phyloP scores from a whole-genome alignment of 345 rosid genomes.

The Anacardium occidentale region DNA sequence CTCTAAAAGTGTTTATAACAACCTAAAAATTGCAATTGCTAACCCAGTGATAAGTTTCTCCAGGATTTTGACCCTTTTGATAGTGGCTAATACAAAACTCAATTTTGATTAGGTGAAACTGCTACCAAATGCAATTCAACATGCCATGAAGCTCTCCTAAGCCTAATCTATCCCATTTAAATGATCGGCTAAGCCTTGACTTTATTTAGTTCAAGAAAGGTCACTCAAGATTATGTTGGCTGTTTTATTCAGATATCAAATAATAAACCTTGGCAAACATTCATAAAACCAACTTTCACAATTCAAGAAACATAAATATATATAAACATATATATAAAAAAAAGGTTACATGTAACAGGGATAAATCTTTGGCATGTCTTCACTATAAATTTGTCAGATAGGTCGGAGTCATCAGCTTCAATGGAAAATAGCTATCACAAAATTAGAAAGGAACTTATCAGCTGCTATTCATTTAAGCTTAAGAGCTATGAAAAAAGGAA shows the following conservation, averaged over 20 bases:
- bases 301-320: conserved; percentile 5
- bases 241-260: background rate
- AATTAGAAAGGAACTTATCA: conserved; percentile 11
- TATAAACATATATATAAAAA: conserved; percentile 7
- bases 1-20: too few relatives aligned
- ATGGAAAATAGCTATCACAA: conserved; percentile 59
- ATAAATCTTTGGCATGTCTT: conserved; percentile 94
- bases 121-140: too few relatives aligned
- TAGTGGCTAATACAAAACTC: too few relatives aligned
- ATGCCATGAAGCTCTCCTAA: background rate
- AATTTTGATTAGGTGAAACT: too few relatives aligned
- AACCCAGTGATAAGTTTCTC: too few relatives aligned
- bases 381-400: conserved; percentile 81
- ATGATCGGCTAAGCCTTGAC: background rate
- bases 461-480: conserved; percentile 7
- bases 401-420: conserved; percentile 79
- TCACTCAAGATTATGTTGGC: background rate
- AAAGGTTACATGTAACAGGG: conserved; percentile 73
- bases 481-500: background rate
- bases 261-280: conserved; percentile 13
- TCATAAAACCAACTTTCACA: background rate
- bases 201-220: conserved; percentile 2
- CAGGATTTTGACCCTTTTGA: too few relatives aligned
- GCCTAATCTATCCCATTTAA: conserved; percentile 2
- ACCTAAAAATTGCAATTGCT: too few relatives aligned